phyloP scores from a whole-genome alignment of 2,329 filamentous ascomycete genomes.

The Paraconiothyrium sp. region DNA sequence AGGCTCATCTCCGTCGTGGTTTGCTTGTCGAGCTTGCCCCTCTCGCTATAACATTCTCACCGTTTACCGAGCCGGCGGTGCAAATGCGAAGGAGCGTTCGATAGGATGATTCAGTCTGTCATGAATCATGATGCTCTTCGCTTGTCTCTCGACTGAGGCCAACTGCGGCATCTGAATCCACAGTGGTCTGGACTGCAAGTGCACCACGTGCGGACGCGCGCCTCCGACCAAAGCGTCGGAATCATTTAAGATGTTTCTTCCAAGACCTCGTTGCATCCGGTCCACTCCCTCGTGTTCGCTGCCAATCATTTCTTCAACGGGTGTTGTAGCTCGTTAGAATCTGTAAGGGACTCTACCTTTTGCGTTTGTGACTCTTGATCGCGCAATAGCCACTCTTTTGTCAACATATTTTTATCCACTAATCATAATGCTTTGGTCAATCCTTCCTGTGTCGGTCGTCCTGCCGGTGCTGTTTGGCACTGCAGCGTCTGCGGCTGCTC shows the following conservation, averaged over 20 bases:
- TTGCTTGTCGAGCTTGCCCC: too few species aligned
- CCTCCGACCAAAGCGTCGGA: not conserved
- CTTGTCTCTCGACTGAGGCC: not conserved
- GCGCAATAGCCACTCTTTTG: constrained; percentile 3
- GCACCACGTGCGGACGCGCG: not conserved
- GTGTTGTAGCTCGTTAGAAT: not conserved
- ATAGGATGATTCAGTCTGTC: not conserved
- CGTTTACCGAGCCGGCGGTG: too few species aligned
- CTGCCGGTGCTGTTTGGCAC: not conserved
- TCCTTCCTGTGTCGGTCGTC: not conserved
- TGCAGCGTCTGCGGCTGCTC: not conserved
- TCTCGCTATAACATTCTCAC: too few species aligned
- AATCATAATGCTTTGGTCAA: not conserved
- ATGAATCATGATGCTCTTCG: constrained; percentile 1
- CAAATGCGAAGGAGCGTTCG: not conserved
- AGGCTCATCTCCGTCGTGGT: not conserved
- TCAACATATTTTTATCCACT: not conserved
- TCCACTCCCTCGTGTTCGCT: not conserved
- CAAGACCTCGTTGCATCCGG: not conserved
- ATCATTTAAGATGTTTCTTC: constrained; percentile 1
- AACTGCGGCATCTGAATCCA: not conserved
- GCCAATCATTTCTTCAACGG: constrained; percentile 1
- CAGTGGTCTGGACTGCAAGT: not conserved
- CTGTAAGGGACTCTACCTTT: not conserved
- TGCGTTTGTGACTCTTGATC: not conserved